These are phyloP conservation scores for Mallotus japonicus DNA, from an alignment of 441 rosid species.

Conservation along the genomic window DNA sequence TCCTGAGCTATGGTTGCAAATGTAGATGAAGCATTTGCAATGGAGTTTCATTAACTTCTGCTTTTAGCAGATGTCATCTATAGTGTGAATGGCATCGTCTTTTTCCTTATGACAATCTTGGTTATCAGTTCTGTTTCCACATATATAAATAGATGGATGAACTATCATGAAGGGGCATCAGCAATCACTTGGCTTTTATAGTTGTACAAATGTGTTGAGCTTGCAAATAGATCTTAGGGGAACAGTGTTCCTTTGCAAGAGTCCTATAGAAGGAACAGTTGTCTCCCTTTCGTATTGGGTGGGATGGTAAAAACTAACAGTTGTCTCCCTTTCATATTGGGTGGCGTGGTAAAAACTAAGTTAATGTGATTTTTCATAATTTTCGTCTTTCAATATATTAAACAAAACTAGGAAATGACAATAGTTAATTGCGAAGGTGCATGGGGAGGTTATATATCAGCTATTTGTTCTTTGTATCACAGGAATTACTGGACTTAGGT, in stretches of 20 bases:
- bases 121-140: not conserved
- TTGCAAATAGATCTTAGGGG: not conserved
- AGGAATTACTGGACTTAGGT: conserved; percentile 74
- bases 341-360: not conserved
- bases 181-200: not conserved
- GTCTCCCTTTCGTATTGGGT: not conserved
- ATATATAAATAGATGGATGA: not conserved
- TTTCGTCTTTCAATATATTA: not conserved
- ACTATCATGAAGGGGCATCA: not conserved
- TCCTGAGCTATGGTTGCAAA: not conserved
- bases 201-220: not conserved
- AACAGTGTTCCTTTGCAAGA: not conserved
- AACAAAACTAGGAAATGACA: not conserved
- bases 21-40: not conserved
- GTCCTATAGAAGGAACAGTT: not conserved
- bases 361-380: not conserved
- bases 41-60: not conserved
- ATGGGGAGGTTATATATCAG: not conserved
- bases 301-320: not conserved
- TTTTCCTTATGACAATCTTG: not conserved
- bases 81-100: not conserved
- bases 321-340: not conserved
- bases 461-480: conserved; percentile 17
- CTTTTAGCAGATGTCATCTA: not conserved
- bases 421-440: not conserved